A percentile compares a stretch with the other conserved stretches of the same genome.
Conservation (phyloP, 441 rosid genomes). For the Adansonia gregorii region DNA sequence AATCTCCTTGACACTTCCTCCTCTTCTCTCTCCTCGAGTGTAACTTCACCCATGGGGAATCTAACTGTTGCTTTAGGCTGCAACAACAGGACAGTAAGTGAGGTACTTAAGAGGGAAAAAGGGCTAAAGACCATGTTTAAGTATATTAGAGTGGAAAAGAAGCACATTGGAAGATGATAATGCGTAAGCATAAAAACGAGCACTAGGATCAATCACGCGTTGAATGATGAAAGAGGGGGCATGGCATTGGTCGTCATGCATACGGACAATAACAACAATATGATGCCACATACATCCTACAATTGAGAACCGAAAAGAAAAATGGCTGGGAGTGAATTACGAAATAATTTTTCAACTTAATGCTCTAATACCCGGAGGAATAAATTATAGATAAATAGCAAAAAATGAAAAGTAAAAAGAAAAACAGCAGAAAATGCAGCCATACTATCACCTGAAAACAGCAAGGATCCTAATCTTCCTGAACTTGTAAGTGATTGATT, state of each 20-base stretch:
- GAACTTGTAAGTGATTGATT: background rate
- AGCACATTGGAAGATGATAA: background rate
- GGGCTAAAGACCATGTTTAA: background rate
- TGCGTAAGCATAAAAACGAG: background rate
- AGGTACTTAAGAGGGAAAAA: background rate
- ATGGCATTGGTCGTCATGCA: background rate
- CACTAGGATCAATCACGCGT: background rate
- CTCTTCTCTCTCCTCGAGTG: constrained; percentile 72
- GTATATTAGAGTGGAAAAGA: background rate
- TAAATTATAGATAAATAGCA: background rate
- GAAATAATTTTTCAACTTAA: background rate
- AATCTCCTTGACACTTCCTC: constrained; percentile 61
- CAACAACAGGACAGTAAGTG: constrained; percentile 25
- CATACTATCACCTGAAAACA: background rate
- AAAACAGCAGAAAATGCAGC: background rate
- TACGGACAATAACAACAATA: constrained; percentile 7
- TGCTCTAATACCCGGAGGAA: background rate
- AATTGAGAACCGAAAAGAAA: background rate
- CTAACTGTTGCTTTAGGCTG: constrained; percentile 90
- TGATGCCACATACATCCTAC: background rate
- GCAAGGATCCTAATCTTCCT: background rate
- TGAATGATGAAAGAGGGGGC: background rate
- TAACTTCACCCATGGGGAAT: constrained; percentile 81
- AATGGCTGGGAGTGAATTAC: background rate
- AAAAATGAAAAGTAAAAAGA: background rate